Conservation (phyloP, 352 stramenopile species). For the Phytopythium boreale region DNA sequence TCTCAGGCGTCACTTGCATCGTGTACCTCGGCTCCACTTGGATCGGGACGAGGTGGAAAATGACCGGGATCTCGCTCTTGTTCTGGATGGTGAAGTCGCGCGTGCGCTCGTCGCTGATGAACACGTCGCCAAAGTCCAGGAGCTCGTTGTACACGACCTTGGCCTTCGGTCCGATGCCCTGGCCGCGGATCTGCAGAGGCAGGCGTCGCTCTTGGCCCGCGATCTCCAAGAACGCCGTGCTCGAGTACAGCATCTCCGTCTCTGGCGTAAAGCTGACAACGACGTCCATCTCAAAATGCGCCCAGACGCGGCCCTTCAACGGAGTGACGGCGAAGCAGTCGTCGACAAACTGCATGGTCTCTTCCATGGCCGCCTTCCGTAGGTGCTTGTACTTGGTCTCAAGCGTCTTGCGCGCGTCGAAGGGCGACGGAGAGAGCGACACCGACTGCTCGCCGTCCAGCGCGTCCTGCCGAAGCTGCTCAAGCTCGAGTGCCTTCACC, state of each 20-base stretch:
- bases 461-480: constrained; percentile 59
- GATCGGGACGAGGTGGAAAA: constrained; percentile 65
- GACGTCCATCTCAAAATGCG: constrained; percentile 90
- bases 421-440: constrained; percentile 40
- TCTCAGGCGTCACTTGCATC: constrained; percentile 41
- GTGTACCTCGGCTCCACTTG: constrained; percentile 26
- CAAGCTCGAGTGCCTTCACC: constrained; percentile 74
- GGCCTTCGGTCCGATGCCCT: constrained; percentile 91
- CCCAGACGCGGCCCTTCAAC: constrained; percentile 90
- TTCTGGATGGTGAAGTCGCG: constrained; percentile 93
- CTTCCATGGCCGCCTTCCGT: constrained; percentile 84
- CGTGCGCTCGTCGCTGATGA: constrained; percentile 86
- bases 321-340: constrained; percentile 90
- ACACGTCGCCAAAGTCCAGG: constrained; percentile 94
- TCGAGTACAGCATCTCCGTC: constrained; percentile 79
- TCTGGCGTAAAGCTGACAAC: constrained; percentile 88
- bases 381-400: constrained; percentile 92
- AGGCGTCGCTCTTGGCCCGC: constrained; percentile 86
- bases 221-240: constrained; percentile 87
- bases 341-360: constrained; percentile 94
- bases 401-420: constrained; percentile 61
- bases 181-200: constrained; percentile 84
- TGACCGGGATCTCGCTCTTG: constrained; percentile 91
- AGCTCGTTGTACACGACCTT: constrained; percentile 93
- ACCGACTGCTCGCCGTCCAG: constrained; percentile 16